Evolutionary conservation across 2,329 filamentous ascomycete species (phyloP), one percentile per base, ranked within the genome.

Genomic region (Fusarium floridanum): DNA sequence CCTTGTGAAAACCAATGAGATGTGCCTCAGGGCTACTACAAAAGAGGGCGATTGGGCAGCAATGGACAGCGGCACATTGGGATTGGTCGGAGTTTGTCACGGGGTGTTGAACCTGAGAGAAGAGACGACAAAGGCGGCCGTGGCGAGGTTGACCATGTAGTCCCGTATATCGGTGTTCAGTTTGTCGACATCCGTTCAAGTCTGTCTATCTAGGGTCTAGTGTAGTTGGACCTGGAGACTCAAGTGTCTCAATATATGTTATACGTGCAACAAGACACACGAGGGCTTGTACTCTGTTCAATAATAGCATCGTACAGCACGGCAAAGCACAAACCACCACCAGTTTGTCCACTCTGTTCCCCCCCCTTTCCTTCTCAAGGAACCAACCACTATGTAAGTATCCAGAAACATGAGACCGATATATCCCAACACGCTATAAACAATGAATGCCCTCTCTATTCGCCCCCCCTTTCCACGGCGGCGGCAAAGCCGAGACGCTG

Each of bases 221-320:
- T 22, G 41, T 45, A 24, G 20, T 24, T 22, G 20, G 20, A 45
- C 43, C 45, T 50, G 45, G 16, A 29, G 24, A 32, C 29, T 53
- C 48, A 11, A 53, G 48, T 53, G 24, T 53, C 61, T 56, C 61
- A 74, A 32, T 64, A 32, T 55, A 41, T 71, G 48, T 50, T 61
- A 63, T 66, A 75, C 66, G 61, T 74, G 66, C 68, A 64, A 74
- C 64, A 41, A 66, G 56, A 62, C 24, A 68, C 57, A 68, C 64
- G 43, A 66, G 45, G 48, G 39, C 22, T 29, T 29, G 56, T 66
- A n/a, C 61, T 63, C 59, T 68, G 24, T 43, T 53, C 45, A 64
- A 72, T 55, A 74, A 74, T 72, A 74, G 64, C 39, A 69, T 24
- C 22, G 34, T 22, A 45, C 41, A 43, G 34, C 34, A 37, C 34